Conservation (phyloP, 305 asterid genomes). For the Ruellia speciosa region DNA sequence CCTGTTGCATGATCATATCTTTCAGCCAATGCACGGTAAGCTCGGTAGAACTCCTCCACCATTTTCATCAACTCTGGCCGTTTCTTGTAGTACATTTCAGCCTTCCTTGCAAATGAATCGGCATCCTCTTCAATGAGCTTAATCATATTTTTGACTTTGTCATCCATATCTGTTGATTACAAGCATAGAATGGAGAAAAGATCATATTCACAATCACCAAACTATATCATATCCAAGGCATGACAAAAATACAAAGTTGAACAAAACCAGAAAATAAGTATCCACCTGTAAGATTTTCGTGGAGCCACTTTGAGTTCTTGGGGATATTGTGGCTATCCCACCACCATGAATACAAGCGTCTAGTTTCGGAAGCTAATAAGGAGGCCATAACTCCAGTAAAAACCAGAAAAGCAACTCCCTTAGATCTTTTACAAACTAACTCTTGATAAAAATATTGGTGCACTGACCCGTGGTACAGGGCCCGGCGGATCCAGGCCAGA, state of each 20-base stretch:
- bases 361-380: slow-evolving; percentile 50
- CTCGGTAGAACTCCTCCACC: slow-evolving; percentile 82
- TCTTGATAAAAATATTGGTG: slow-evolving; percentile 23
- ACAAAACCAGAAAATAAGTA: slow-evolving; percentile 9
- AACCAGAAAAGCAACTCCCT: slow-evolving; percentile 41
- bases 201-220: slow-evolving; percentile 2
- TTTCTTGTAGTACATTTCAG: slow-evolving; percentile 86
- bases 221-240: background rate
- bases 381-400: slow-evolving; percentile 63
- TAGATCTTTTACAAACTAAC: slow-evolving; percentile 34
- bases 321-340: slow-evolving; percentile 98
- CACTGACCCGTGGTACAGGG: background rate
- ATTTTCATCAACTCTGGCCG: slow-evolving; percentile 82
- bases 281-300: slow-evolving; percentile 76
- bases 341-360: slow-evolving; percentile 91
- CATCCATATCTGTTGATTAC: slow-evolving; percentile 62
- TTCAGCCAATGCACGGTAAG: slow-evolving; percentile 85
- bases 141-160: slow-evolving; percentile 74
- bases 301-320: slow-evolving; percentile 93
- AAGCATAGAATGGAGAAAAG: background rate
- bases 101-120: slow-evolving; percentile 79
- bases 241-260: background rate
- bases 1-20: slow-evolving; percentile 83
- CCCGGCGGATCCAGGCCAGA: background rate
- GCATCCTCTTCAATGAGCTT: slow-evolving; percentile 89